Conservation (phyloP, 768 basidiomycete genomes). For the Macrocybe gigantea region DNA sequence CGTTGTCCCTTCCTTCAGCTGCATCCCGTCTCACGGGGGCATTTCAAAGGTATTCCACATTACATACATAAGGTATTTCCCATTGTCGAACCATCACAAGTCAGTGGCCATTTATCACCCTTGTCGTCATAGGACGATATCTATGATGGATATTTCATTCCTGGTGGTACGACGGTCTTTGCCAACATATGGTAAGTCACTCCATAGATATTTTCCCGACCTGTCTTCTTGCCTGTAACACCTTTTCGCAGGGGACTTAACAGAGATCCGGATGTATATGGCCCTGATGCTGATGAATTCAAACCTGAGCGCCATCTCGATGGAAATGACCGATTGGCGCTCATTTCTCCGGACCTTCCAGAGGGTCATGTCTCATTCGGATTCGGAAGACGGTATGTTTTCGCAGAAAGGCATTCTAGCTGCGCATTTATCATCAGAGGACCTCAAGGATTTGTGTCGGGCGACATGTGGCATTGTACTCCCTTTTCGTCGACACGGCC, state of each 20-base stretch:
- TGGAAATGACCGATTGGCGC: not conserved
- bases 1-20: not conserved
- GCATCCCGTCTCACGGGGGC: not conserved
- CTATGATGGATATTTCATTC: slow-evolving; percentile 27
- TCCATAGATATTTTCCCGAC: not conserved
- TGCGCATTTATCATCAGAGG: not conserved
- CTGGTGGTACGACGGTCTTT: slow-evolving; percentile 22
- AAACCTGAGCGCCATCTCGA: slow-evolving; percentile 2
- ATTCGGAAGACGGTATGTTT: not conserved
- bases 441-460: slow-evolving; percentile 1
- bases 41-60: not conserved
- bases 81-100: not conserved
- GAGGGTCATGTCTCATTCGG: not conserved
- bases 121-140: slow-evolving; percentile 14
- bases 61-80: not conserved
- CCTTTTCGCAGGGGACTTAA: not conserved
- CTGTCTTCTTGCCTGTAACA: not conserved
- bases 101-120: not conserved
- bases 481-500: slow-evolving; percentile 2
- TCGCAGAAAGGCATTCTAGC: not conserved
- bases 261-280: slow-evolving; percentile 1
- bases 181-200: slow-evolving; percentile 23
- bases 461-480: not conserved
- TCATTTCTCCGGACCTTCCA: not conserved
- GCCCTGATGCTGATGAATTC: slow-evolving; percentile 1